Evolutionary conservation across 345 rosid species (phyloP).

Genomic region (Citrus mangshanensis): DNA sequence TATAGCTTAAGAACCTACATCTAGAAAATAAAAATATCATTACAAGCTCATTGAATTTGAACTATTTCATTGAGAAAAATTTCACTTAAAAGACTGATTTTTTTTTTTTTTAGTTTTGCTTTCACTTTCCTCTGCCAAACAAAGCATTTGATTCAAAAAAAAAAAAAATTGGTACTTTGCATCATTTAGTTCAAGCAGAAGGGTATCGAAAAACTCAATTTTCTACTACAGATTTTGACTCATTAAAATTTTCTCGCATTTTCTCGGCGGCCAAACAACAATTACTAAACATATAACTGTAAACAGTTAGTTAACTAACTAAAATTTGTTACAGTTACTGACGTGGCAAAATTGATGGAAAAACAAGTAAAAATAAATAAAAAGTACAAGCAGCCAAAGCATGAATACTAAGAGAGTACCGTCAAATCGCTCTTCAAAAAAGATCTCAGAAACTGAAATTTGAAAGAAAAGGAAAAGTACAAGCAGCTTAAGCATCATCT

Average conservation of each 20-base stretch:
- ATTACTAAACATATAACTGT: not conserved
- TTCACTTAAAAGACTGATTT: too few relatives aligned
- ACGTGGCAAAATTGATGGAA: not conserved
- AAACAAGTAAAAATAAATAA: not conserved
- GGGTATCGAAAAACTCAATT: not conserved
- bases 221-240: not conserved
- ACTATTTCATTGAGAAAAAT: too few relatives aligned
- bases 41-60: too few relatives aligned
- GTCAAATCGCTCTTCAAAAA: conserved; percentile 7
- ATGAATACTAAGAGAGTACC: not conserved
- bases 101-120: not conserved
- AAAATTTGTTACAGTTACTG: not conserved
- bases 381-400: conserved; percentile 4
- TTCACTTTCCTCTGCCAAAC: conserved; percentile 5
- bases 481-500: conserved; percentile 1
- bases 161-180: not conserved
- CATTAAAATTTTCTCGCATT: not conserved
- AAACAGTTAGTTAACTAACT: not conserved
- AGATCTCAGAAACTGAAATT: not conserved
- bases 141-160: not conserved
- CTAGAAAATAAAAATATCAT: too few relatives aligned
- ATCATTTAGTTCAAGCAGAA: not conserved
- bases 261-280: not conserved
- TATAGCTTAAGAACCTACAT: too few relatives aligned
- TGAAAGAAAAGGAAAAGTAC: conserved; percentile 1